A percentile compares a stretch with the other conserved stretches of the same genome.
Evolutionary conservation across 75 land plant genomes (phyloP).

Genomic region (Cunninghamia lanceolata): DNA sequence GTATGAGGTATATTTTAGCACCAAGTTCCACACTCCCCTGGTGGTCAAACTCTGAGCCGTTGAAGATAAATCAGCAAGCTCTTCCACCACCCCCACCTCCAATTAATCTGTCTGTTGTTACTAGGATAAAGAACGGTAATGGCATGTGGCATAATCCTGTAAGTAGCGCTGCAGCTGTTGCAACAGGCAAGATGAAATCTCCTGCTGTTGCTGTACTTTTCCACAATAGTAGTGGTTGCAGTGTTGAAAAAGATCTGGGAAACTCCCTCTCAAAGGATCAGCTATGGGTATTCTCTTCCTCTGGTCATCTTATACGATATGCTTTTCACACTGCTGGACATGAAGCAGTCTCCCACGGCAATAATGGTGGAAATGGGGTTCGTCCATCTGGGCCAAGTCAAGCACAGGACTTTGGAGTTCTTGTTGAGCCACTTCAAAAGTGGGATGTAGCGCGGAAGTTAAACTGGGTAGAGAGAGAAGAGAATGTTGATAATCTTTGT

Average conservation of each 20-base stretch:
- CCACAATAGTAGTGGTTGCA: conserved; percentile 57
- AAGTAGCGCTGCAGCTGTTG: conserved; percentile 73
- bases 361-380: conserved; percentile 8
- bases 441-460: conserved; percentile 84
- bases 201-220: conserved; percentile 79
- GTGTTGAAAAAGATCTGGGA: conserved; percentile 15
- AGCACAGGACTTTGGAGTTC: conserved; percentile 36
- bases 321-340: conserved; percentile 35
- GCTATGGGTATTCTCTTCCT: conserved; percentile 83
- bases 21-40: conserved; percentile 28
- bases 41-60: conserved; percentile 40
- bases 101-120: conserved; percentile 67
- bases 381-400: conserved; percentile 15
- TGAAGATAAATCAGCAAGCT: conserved; percentile 38
- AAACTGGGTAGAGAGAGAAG: conserved; percentile 64
- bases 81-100: conserved; percentile 55
- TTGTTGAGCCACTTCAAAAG: conserved; percentile 78
- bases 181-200: conserved; percentile 50
- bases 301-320: conserved; percentile 82
- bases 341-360: conserved; percentile 9
- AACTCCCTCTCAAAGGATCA: conserved; percentile 42
- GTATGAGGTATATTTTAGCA: conserved; percentile 12
- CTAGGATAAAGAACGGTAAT: conserved; percentile 74
- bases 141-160: conserved; percentile 79
- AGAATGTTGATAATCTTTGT: conserved; percentile 55